A percentile compares a stretch with the other conserved stretches of the same genome.
Conservation (phyloP, 768 basidiomycete species). For the Amanita phalloides region DNA sequence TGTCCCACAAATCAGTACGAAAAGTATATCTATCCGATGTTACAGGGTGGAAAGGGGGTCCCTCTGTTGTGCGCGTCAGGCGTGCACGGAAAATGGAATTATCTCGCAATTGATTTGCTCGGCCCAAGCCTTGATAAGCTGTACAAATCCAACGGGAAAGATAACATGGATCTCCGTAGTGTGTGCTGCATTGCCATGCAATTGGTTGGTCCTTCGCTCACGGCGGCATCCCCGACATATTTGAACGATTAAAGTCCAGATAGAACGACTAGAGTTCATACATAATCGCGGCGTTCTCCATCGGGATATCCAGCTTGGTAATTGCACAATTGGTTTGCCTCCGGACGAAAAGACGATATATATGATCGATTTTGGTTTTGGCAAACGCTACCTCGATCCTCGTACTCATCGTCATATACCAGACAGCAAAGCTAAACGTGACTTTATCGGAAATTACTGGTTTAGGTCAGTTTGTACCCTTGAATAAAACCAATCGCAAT, state of each 20-base stretch:
- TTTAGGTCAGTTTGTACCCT: slow-evolving; percentile 37
- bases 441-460: slow-evolving; percentile 82
- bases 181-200: slow-evolving; percentile 71
- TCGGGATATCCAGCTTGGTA: slow-evolving; percentile 73
- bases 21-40: slow-evolving; percentile 51
- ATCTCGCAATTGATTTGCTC: slow-evolving; percentile 68
- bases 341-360: slow-evolving; percentile 54
- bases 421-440: slow-evolving; percentile 53
- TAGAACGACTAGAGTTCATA: slow-evolving; percentile 65
- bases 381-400: slow-evolving; percentile 66
- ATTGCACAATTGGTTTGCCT: slow-evolving; percentile 53
- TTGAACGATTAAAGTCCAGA: slow-evolving; percentile 28
- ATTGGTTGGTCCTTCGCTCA: slow-evolving; percentile 36
- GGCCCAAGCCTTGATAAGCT: slow-evolving; percentile 60
- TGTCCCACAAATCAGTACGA: slow-evolving; percentile 74
- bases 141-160: slow-evolving; percentile 43
- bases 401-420: slow-evolving; percentile 58
- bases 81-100: slow-evolving; percentile 49
- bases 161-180: slow-evolving; percentile 56
- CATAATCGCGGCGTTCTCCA: slow-evolving; percentile 64
- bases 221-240: not conserved
- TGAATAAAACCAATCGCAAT: slow-evolving; percentile 3
- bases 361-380: slow-evolving; percentile 84
- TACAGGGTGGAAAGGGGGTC: slow-evolving; percentile 69
- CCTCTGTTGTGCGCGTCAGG: slow-evolving; percentile 60